Evolutionary conservation across 495 filamentous ascomycete species (phyloP).

Genomic region (Mytilinidion resinicola): DNA sequence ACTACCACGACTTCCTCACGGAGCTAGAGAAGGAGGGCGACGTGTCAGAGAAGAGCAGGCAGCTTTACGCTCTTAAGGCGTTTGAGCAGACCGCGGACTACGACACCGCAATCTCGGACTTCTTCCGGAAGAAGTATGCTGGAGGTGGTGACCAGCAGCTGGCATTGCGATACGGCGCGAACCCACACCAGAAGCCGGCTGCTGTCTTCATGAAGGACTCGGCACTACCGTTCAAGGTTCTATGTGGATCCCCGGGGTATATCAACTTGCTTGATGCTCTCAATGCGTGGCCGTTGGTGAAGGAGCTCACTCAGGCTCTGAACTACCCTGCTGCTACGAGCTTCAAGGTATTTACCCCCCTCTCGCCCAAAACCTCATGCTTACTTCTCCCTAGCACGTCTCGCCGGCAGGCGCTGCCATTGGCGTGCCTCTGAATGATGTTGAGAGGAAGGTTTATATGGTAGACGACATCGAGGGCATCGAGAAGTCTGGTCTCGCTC

Average conservation of each 20-base stretch:
- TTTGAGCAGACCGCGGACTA: conserved; percentile 99
- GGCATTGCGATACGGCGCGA: conserved; percentile 85
- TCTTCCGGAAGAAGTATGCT: conserved; percentile 96
- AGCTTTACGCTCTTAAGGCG: conserved; percentile 87
- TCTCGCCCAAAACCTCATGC: neutral
- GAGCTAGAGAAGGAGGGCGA: conserved; percentile 76
- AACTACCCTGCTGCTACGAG: conserved; percentile 87
- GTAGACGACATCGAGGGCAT: conserved; percentile 90
- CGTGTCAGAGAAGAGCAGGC: conserved; percentile 72
- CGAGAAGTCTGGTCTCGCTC: conserved; percentile 75
- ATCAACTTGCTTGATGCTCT: conserved; percentile 95
- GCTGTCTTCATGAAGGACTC: conserved; percentile 67
- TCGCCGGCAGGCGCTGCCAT: conserved; percentile 95
- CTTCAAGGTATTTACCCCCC: conserved; percentile 59
- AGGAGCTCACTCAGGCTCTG: conserved; percentile 86
- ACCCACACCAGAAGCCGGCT: conserved; percentile 96
- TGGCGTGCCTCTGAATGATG: conserved; percentile 73
- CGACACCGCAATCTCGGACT: conserved; percentile 86
- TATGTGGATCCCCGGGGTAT: conserved; percentile 88
- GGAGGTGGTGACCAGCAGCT: conserved; percentile 75
- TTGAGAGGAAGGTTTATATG: conserved; percentile 95
- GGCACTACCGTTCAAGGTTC: conserved; percentile 88
- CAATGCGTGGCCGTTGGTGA: conserved; percentile 94
- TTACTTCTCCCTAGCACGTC: conserved; percentile 52
- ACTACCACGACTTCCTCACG: conserved; percentile 89